Conservation (phyloP, 768 basidiomycete species). For the Trichaptum fuscoviolaceum region DNA sequence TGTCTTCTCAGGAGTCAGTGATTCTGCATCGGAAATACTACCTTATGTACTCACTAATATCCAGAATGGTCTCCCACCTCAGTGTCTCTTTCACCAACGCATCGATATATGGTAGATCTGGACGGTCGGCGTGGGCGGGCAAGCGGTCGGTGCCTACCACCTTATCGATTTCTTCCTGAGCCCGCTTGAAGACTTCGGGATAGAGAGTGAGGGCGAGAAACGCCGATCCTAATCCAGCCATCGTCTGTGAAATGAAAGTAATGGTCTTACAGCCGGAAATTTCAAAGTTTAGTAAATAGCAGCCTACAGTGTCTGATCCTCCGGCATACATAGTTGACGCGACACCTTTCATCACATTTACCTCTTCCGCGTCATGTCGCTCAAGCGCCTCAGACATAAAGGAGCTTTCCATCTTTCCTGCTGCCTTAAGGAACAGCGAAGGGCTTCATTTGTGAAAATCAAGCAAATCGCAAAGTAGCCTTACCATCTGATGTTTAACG, state of each 20-base stretch:
- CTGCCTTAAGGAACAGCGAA: background rate
- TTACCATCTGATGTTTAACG: constrained; percentile 16
- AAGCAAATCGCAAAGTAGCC: background rate
- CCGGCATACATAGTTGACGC: constrained; percentile 12
- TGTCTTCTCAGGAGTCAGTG: background rate
- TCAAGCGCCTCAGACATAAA: constrained; percentile 7
- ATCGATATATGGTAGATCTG: constrained; percentile 13
- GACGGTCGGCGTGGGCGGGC: constrained; percentile 11
- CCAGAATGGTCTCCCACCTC: constrained; percentile 14
- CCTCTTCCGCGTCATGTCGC: background rate
- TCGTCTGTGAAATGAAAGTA: background rate
- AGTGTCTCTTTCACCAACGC: constrained; percentile 15
- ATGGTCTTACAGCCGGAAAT: no score
- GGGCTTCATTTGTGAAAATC: background rate
- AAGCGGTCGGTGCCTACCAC: constrained; percentile 4
- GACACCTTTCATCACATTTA: constrained; percentile 8
- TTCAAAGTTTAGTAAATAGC: no score
- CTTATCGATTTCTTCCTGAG: constrained; percentile 9
- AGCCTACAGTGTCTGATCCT: constrained; percentile 18
- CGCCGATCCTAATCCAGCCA: background rate
- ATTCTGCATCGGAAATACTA: background rate
- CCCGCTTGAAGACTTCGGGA: constrained; percentile 5
- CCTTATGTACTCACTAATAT: constrained; percentile 5
- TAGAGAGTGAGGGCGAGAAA: constrained; percentile 3
- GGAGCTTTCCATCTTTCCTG: background rate